A percentile compares a stretch with the other conserved stretches of the same genome.
Evolutionary conservation across 2,329 filamentous ascomycete species (phyloP).

Genomic region (Pseudocercospora pini-densiflorae): DNA sequence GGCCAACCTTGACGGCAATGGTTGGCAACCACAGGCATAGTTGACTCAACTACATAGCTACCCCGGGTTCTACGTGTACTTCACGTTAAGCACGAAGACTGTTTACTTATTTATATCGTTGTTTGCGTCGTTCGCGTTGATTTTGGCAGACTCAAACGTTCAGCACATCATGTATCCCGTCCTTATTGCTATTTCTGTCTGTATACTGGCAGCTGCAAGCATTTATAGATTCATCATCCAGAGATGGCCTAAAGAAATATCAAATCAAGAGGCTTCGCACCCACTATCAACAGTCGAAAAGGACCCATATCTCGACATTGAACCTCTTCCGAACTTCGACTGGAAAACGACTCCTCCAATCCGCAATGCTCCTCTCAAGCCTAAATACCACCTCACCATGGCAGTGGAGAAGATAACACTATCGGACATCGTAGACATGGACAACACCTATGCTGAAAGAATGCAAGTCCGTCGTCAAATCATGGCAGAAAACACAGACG

Average conservation of each 20-base stretch:
- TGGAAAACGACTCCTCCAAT: slow-evolving; percentile 57
- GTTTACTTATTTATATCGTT: background rate
- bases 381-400: slow-evolving; percentile 68
- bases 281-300: slow-evolving; percentile 8
- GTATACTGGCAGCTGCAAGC: background rate
- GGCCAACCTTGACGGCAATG: slow-evolving; percentile 4
- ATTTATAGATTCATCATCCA: background rate
- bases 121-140: background rate
- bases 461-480: slow-evolving; percentile 55
- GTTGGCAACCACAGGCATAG: background rate
- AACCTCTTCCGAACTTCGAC: slow-evolving; percentile 55
- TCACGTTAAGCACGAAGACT: background rate
- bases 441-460: slow-evolving; percentile 61
- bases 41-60: slow-evolving; percentile 8
- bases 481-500: slow-evolving; percentile 49
- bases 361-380: slow-evolving; percentile 62
- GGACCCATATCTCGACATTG: slow-evolving; percentile 48
- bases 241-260: background rate
- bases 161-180: background rate
- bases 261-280: background rate
- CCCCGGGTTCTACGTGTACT: background rate
- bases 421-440: slow-evolving; percentile 62
- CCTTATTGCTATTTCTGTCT: background rate
- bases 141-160: background rate
- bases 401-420: slow-evolving; percentile 58